Conservation (phyloP, 352 stramenopile species). For the Phytophthora lateralis region DNA sequence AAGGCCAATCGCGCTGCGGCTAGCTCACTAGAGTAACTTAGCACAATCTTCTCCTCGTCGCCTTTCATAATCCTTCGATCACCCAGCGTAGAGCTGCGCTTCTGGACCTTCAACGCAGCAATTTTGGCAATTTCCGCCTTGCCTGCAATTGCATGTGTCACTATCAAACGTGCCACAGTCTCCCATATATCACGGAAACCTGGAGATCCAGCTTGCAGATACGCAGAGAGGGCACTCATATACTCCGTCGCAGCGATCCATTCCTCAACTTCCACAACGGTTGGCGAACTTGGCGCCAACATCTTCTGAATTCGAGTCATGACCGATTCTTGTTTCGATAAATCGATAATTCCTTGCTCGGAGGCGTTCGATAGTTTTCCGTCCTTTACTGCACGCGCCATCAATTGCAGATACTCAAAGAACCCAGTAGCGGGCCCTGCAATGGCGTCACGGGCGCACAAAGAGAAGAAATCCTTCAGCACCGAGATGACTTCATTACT, state of each 20-base stretch:
- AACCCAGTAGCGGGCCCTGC: constrained; percentile 11
- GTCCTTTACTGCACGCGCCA: constrained; percentile 19
- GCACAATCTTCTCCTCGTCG: constrained; percentile 49
- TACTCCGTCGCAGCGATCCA: constrained; percentile 54
- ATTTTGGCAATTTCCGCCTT: constrained; percentile 66
- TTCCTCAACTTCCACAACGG: constrained; percentile 42
- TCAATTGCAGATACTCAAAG: constrained; percentile 37
- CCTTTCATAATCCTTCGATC: constrained; percentile 29
- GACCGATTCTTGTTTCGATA: constrained; percentile 32
- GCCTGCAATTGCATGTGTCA: constrained; percentile 63
- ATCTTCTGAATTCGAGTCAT: constrained; percentile 40
- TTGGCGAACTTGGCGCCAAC: constrained; percentile 36
- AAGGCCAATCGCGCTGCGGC: constrained; percentile 46
- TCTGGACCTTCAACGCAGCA: constrained; percentile 54
- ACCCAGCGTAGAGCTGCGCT: constrained; percentile 43
- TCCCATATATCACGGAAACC: constrained; percentile 63
- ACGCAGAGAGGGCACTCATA: constrained; percentile 34
- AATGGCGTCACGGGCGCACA: constrained; percentile 21
- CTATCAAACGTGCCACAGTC: constrained; percentile 45
- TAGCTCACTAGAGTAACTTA: constrained; percentile 50
- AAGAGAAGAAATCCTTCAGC: constrained; percentile 30
- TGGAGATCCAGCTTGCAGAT: constrained; percentile 20
- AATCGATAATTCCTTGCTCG: constrained; percentile 32
- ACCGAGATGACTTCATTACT: constrained; percentile 15
- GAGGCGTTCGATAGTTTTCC: constrained; percentile 7